Conservation (phyloP, 805 yeast genomes). For the Saccharomycopsis babjevae region DNA sequence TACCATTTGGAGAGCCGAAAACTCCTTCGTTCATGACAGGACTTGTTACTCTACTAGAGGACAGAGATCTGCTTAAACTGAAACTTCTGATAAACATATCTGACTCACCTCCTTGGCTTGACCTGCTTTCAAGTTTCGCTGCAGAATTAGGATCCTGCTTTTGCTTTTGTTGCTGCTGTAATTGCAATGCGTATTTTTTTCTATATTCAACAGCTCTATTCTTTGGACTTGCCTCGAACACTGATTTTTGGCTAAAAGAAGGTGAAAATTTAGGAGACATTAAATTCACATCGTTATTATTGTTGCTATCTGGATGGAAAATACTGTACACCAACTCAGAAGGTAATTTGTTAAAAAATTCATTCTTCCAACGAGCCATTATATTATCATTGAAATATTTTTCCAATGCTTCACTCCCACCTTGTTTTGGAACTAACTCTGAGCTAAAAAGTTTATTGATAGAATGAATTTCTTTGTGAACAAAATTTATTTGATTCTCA, state of each 20-base stretch:
- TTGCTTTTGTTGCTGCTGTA: neutral
- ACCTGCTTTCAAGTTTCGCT: neutral
- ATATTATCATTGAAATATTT: neutral
- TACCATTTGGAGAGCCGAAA: neutral
- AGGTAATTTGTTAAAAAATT: constrained; percentile 4
- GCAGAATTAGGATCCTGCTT: neutral
- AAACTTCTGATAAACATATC: constrained; percentile 14
- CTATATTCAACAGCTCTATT: neutral
- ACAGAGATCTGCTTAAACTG: constrained; percentile 11
- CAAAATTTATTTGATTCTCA: constrained; percentile 5
- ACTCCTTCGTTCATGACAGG: neutral
- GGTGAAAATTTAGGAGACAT: neutral
- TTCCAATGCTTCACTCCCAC: neutral
- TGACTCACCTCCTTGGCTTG: neutral
- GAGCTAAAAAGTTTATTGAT: constrained; percentile 5
- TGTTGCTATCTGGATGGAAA: neutral
- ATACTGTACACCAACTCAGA: neutral
- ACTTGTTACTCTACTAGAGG: neutral
- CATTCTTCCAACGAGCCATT: constrained; percentile 1
- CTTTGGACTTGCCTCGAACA: neutral
- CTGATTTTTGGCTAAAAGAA: neutral
- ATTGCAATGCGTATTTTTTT: neutral
- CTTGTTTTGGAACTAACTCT: neutral
- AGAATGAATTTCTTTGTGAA: neutral
- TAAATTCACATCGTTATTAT: neutral